Base-by-base conservation (phyloP, 2,329 filamentous ascomycete genomes). In the Epichloe elymi region DNA sequence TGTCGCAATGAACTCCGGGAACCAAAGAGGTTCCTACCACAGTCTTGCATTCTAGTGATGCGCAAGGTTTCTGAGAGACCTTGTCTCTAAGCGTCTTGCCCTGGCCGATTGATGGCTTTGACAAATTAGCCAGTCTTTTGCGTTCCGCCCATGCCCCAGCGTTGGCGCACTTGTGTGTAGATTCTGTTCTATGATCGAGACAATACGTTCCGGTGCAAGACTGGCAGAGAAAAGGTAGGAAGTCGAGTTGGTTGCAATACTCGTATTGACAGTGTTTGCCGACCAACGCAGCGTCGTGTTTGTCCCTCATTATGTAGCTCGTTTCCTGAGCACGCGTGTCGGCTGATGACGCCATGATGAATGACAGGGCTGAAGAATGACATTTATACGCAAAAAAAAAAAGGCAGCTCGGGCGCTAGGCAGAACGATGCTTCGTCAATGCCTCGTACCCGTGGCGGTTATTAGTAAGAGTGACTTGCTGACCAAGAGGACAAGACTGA, bases 171-270 rank as follows among this genome's bases (percentile, higher is more conserved):
- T 81, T 78, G 71, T 98, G 94, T 0, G 87, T 72, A 19, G 80
- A 79, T 71, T 97, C 91, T 61, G 82, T 85, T 51, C 91, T 86
- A 74, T 98, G 93, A 64, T 97, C 91, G 58, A 95, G 85, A 67
- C 94, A 98, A 72, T 83, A 98, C 15, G 85, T 91, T 53, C 80
- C 78, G 56, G 67, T 78, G 71, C 93, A 98, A 59, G 86, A 93
- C 65, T 94, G 87, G 72, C 93, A 98, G 63, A 82, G 78, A 68
- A 97, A 97, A 4, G 93, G 93, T 4, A 98, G 80, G 67, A 98
- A 97, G 70, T 97, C 93, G 54, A 97, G 86, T 64, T 93, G 86
- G 65, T 90, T 85, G 75, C 93, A 98, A 74, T 88, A 94, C 57
- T 85, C 74, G 69, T 86, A 84, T 67, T 96, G 82, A 77, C 93